phyloP scores from a whole-genome alignment of 2,329 filamentous ascomycete genomes.

The Blumeria hordei region DNA sequence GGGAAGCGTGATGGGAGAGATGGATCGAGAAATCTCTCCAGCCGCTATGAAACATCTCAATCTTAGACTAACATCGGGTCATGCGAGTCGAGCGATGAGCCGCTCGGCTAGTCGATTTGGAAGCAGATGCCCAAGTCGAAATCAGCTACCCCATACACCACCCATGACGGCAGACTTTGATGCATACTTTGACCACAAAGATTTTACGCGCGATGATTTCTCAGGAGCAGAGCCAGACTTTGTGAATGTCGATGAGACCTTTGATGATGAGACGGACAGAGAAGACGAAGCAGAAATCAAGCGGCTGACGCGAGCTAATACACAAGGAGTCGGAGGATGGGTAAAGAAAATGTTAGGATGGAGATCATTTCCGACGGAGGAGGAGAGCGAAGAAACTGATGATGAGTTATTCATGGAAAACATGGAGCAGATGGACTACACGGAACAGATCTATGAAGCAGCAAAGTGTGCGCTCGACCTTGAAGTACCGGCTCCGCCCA shows the following conservation, averaged over 20 bases:
- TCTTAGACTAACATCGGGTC: conserved; percentile 16
- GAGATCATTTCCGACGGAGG: conserved; percentile 36
- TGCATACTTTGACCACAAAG: conserved; percentile 19
- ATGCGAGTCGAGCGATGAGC: conserved; percentile 24
- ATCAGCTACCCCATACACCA: conserved; percentile 12
- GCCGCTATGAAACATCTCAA: conserved; percentile 12
- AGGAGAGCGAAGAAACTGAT: conserved; percentile 21
- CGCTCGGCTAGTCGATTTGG: conserved; percentile 17
- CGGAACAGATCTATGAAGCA: conserved; percentile 7
- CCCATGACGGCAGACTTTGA: conserved; percentile 22
- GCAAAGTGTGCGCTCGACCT: conserved; percentile 16
- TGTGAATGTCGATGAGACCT: conserved; percentile 32
- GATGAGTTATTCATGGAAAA: conserved; percentile 21
- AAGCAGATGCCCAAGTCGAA: conserved; percentile 11
- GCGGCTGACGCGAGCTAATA: conserved; percentile 28
- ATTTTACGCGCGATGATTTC: conserved; percentile 15
- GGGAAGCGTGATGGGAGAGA: conserved; percentile 13
- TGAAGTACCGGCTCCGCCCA: conserved; percentile 23
- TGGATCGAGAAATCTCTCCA: conserved; percentile 16
- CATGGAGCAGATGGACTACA: conserved; percentile 15
- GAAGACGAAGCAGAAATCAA: conserved; percentile 35
- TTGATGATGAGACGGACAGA: conserved; percentile 24
- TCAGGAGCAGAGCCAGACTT: conserved; percentile 31
- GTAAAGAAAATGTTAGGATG: conserved; percentile 33
- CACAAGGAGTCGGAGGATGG: conserved; percentile 30